Evolutionary conservation across 768 basidiomycete genomes (phyloP).

Genomic region (Podaxis sp.): DNA sequence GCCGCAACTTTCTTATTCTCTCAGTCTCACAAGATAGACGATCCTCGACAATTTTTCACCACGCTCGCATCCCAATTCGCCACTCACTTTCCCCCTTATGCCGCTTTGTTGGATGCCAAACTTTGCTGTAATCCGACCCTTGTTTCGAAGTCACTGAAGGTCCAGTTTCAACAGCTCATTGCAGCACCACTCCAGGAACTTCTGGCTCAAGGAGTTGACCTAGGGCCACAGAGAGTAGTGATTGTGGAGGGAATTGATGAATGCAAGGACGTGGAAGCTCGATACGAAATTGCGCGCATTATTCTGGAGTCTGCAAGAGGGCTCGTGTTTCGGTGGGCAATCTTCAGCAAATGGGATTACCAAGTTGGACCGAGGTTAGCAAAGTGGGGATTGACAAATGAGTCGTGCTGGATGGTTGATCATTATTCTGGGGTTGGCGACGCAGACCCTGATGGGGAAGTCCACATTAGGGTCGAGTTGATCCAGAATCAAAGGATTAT

Average conservation of each 20-base stretch:
- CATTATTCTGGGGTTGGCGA: not conserved
- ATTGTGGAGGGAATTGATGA: too few relatives aligned
- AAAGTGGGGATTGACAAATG: not conserved
- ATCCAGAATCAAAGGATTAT: too few relatives aligned
- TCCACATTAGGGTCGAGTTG: not conserved
- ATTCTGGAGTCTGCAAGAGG: too few relatives aligned
- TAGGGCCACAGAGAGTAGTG: too few relatives aligned
- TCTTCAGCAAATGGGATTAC: not conserved
- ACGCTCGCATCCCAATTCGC: slow-evolving; percentile 5
- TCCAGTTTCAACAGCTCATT: not conserved
- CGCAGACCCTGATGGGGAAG: not conserved
- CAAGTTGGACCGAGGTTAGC: not conserved
- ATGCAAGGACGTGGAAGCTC: too few relatives aligned
- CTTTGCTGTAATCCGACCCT: not conserved
- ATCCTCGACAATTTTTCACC: slow-evolving; percentile 1
- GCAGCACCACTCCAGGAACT: not conserved
- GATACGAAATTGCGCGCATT: too few relatives aligned
- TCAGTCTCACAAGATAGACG: not conserved
- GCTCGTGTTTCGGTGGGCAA: too few relatives aligned
- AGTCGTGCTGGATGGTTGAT: not conserved
- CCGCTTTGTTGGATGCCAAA: not conserved
- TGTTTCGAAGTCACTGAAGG: not conserved
- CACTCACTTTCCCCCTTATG: not conserved
- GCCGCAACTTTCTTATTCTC: slow-evolving; percentile 7
- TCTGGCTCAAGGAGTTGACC: not conserved